phyloP scores from a whole-genome alignment of 1,284 basidiomycete species.

The Irpex lacteus region DNA sequence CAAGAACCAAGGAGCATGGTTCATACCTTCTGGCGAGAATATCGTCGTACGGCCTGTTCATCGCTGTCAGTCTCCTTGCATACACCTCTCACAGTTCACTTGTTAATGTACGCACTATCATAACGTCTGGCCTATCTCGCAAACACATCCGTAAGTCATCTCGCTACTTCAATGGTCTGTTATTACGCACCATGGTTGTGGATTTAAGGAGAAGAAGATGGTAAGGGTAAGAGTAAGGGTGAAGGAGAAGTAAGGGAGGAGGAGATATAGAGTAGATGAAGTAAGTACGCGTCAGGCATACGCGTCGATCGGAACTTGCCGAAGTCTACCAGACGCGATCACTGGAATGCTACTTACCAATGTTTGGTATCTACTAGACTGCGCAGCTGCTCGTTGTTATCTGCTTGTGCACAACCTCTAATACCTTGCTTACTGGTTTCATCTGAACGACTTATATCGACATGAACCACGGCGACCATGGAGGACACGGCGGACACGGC shows the following conservation, averaged over 20 bases:
- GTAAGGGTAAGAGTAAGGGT: background rate
- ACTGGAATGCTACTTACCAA: too few relatives aligned
- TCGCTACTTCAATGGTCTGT: background rate
- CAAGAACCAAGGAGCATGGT: conserved; percentile 1
- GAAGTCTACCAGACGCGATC: background rate
- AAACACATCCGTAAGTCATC: background rate
- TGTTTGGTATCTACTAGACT: background rate
- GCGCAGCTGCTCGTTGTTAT: background rate
- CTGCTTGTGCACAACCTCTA: background rate
- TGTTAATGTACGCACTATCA: conserved; percentile 62
- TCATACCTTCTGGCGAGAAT: conserved; percentile 91
- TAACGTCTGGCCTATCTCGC: conserved; percentile 76
- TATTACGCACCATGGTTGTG: conserved; percentile 33
- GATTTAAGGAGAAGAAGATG: background rate
- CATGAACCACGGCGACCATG: conserved; percentile 48
- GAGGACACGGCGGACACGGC: conserved; percentile 38
- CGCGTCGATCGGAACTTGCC: conserved; percentile 25
- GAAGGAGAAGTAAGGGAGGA: background rate
- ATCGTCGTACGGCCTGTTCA: conserved; percentile 84
- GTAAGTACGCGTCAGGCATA: conserved; percentile 30
- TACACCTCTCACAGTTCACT: background rate
- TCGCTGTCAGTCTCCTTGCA: conserved; percentile 15
- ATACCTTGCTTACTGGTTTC: background rate
- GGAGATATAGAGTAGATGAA: background rate
- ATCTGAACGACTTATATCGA: background rate